Evolutionary conservation across 2,329 filamentous ascomycete genomes (phyloP), one percentile per base, ranked within the genome.

Genomic region (Ophiostoma ips): DNA sequence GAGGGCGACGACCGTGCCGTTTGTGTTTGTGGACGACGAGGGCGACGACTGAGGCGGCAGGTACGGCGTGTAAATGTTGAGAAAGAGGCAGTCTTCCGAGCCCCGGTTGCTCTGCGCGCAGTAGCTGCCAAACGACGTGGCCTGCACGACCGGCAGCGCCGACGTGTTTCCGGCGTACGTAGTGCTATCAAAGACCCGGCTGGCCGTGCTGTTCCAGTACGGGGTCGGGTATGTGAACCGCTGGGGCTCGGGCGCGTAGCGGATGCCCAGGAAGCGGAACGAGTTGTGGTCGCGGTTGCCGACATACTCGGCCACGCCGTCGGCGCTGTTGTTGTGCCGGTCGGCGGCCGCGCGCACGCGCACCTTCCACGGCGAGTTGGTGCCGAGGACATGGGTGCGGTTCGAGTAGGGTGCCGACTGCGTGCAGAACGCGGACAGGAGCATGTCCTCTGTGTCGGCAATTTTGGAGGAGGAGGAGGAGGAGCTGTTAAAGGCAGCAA

Each of bases 181-280:
- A 4, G 58, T 57, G 1, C 63, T 66, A 19, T 60, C 54, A 28
- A 48, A 45, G 2, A 35, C 19, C 2, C 24, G 19, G 40, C 48
- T 53, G 11, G 31, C 41, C 8, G 51, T 50, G 19, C 46, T 43
- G 43, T 49, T 53, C 50, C 50, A 52, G 52, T 71, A 70, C 1
- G 61, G 60, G 15, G 57, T 59, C 0, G 71, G 65, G 53, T 75
- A 68, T 1, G 64, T 64, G 56, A 73, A 74, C 16, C 71, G 62
- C 49, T 64, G 57, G 1, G 71, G 69, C 49, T 66, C 62, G 0
- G 64, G 55, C 3, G 69, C 71, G 53, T 72, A 73, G 48, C 68
- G 66, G 33, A 75, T 59, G 15, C 71, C 72, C 16, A 71, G 61
- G 55, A 75, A 76, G 6, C 72, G 70, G 56, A 75, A 76, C 12